Percentiles rank a stretch among this genome's conserved stretches.
Evolutionary conservation across 805 yeast species (phyloP).

Genomic region (Zygosaccharomyces kombuchaensis): DNA sequence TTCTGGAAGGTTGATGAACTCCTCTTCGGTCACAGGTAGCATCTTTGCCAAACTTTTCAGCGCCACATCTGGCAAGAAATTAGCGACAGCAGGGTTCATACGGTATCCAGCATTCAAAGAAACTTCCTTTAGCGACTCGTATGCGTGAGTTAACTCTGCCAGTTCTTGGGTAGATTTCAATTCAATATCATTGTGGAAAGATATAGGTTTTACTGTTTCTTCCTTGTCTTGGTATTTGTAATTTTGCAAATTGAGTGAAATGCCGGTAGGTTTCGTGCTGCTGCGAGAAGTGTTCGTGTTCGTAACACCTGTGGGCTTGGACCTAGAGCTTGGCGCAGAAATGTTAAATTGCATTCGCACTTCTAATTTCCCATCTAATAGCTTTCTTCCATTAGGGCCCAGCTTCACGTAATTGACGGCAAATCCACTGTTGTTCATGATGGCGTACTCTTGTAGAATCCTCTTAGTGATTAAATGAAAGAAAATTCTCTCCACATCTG

Average conservation of each 20-base stretch:
- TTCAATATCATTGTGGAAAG: constrained; percentile 11
- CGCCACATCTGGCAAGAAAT: constrained; percentile 25
- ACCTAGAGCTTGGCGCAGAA: constrained; percentile 18
- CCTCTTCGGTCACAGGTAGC: constrained; percentile 26
- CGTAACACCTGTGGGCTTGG: constrained; percentile 15
- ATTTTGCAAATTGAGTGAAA: neutral
- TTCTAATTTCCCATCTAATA: constrained; percentile 43
- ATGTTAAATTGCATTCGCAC: constrained; percentile 51
- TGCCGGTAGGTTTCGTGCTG: neutral
- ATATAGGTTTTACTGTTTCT: constrained; percentile 12
- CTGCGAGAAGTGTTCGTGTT: neutral
- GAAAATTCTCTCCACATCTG: constrained; percentile 75
- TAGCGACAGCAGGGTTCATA: constrained; percentile 24
- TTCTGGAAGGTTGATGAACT: constrained; percentile 22
- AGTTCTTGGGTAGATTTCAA: constrained; percentile 24
- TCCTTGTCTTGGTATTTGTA: neutral
- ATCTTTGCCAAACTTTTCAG: constrained; percentile 25
- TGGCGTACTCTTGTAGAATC: constrained; percentile 64
- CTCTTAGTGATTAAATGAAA: constrained; percentile 68
- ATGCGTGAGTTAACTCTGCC: constrained; percentile 22
- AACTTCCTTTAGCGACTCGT: constrained; percentile 22
- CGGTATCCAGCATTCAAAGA: constrained; percentile 21
- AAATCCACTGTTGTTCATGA: constrained; percentile 72
- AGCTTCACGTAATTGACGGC: constrained; percentile 67
- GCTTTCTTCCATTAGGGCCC: constrained; percentile 52